Base-by-base conservation (phyloP, 140 eudicot species). In the Stevia rebaudiana region DNA sequence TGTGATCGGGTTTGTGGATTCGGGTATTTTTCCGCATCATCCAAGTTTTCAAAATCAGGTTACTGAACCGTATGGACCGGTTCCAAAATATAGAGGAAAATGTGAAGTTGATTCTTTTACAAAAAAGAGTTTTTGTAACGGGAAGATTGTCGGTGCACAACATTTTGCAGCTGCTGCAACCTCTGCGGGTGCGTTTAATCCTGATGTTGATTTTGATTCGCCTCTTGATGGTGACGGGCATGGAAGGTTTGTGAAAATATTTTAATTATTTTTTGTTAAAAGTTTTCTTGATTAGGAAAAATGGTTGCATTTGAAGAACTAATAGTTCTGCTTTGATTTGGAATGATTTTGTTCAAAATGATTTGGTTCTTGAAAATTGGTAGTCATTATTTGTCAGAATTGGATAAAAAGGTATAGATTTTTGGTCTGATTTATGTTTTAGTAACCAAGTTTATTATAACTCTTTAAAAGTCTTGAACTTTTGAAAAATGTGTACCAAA, bases 181-280 rank as follows among this genome's bases (percentile, higher is more conserved):
- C 10, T 85, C 88, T n/a, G 94, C 97, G 63, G 99, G 99, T 64
- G 80, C 80, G 41, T 94, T 94, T 71, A 94, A 94, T 77, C 87
- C 97, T 31, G 69, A 76, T 0, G 66, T 88, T 55, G 97, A 94
- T 78, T 94, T 85, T 69, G 99, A 92, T 83, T 94, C 99, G 76
- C 99, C 99, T 22, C 75, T 88, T 50, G 99, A 94, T 47, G 99
- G 99, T 6, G 97, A 94, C 62, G 99, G 99, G 31, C 99, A 94
- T 83, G 99, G 99, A 88, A 94, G 99, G 99, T 94, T 70, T 65
- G 85, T 54, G 33, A 15, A 57, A 43, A 52, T 24, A 41, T 59
- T 69, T 52, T 8, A 24, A 21, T 39, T 3, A 11, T 44, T 31
- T 44, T 12, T 12, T 51, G 10, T 51, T 0, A 41, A 10, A 6